Base-by-base conservation (phyloP, 139 green algal genomes). In the Chlorella sp. region DNA sequence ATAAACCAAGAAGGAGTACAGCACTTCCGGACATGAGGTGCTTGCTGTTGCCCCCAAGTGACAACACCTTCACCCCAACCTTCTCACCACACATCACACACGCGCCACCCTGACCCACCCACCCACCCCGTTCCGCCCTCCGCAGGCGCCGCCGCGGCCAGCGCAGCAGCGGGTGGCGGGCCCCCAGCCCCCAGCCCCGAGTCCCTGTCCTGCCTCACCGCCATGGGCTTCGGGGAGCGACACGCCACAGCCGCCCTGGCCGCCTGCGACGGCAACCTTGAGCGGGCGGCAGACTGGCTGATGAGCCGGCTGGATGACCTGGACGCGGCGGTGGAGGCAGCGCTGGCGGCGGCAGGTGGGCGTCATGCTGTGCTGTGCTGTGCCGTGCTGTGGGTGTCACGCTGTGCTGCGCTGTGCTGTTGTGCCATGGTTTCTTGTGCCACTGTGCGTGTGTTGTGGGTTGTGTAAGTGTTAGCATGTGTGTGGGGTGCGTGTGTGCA, bases 281-380 rank as follows among this genome's bases (percentile, higher is more conserved):
- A 99, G 94, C 94, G 96, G 0, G 98, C 98, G 1, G 97, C 93
- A 16, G 97, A 99, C 93, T 99, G 96, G 97, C 95, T 99, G 32
- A 99, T 99, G 91, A 97, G 91, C 80, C 96, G 97, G 87, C 92
- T 94, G 80, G 96, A 97, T 79, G 96, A 98, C 86, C 90, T 99
- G 79, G 96, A 98, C 32, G 60, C 90, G 39, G 95, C 95, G 28
- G 93, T 98, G 36, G 81, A 85, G 81, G 81, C 87, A 3, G 80
- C 88, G 34, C 40, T 87, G 80, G 80, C 75, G 57, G 18, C 75
- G 76, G 73, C 81, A 69, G 39, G 60, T 71, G 48, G 37, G 64
- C 66, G 39, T 53, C 82, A 75, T 66, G 22, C 15, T 32, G 82
- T 16, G 19, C 28, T 57, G 57, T 16, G 30, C 28, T 32, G 57